These are phyloP conservation scores for Globisporangium apiculatum DNA, from an alignment of 352 stramenopile genomes.

Conservation along the genomic window DNA sequence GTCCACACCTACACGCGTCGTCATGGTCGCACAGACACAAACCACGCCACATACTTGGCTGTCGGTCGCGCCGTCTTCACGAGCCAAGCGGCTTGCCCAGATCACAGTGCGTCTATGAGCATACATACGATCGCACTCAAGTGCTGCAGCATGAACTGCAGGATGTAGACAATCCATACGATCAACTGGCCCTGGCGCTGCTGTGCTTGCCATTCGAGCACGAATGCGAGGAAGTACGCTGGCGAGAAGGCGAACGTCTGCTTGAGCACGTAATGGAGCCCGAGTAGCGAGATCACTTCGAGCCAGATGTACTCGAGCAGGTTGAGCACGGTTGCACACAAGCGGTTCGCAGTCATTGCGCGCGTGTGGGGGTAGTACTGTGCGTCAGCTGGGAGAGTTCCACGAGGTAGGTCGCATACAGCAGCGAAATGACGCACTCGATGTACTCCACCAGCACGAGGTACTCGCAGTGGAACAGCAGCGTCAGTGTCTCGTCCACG, in stretches of 20 bases:
- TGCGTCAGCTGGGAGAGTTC: conserved; percentile 6
- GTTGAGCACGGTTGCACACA: conserved; percentile 4
- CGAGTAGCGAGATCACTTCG: conserved; percentile 8
- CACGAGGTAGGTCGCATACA: conserved; percentile 7
- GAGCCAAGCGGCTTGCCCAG: too few relatives aligned
- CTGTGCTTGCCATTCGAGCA: conserved; percentile 27
- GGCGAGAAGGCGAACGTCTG: conserved; percentile 10
- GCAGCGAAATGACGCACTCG: conserved; percentile 12
- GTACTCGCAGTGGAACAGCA: conserved; percentile 18
- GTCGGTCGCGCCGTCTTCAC: too few relatives aligned
- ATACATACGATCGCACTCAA: too few relatives aligned
- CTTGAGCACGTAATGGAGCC: conserved; percentile 1
- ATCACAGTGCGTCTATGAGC: background rate
- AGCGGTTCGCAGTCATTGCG: background rate
- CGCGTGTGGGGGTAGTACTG: conserved; percentile 11
- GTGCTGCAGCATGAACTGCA: conserved; percentile 1
- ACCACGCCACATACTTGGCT: too few relatives aligned
- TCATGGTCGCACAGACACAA: too few relatives aligned
- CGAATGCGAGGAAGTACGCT: conserved; percentile 14
- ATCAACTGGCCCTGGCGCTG: conserved; percentile 34
- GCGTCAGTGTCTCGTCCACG: conserved; percentile 3
- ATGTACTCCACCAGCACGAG: conserved; percentile 19
- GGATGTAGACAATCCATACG: conserved; percentile 21
- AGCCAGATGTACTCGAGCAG: conserved; percentile 10
- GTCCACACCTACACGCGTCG: too few relatives aligned